phyloP scores from a whole-genome alignment of 2,329 filamentous ascomycete genomes.

The Cordyceps militaris region DNA sequence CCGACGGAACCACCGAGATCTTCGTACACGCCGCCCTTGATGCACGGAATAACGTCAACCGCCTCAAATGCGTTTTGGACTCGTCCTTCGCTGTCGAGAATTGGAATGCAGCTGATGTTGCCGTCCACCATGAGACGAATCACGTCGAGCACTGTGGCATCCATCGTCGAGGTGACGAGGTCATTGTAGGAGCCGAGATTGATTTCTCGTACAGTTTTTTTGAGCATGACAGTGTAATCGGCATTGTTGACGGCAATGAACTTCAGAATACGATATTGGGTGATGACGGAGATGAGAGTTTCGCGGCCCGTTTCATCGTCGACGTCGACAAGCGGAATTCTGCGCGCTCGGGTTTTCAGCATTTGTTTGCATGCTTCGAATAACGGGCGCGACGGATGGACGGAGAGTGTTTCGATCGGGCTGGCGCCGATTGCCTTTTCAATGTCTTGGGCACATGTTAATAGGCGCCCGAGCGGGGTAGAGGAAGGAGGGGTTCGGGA shows the following conservation, averaged over 20 bases:
- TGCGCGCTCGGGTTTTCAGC: slow-evolving; percentile 84
- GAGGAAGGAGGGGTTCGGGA: background rate
- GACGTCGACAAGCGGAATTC: slow-evolving; percentile 87
- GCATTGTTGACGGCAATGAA: slow-evolving; percentile 93
- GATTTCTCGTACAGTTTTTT: slow-evolving; percentile 79
- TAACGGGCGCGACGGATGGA: slow-evolving; percentile 80
- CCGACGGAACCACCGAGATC: slow-evolving; percentile 81
- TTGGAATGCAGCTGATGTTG: slow-evolving; percentile 92
- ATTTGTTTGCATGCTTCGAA: slow-evolving; percentile 95
- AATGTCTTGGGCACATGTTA: slow-evolving; percentile 56
- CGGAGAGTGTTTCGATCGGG: slow-evolving; percentile 91
- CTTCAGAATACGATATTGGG: slow-evolving; percentile 96
- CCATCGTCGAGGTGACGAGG: slow-evolving; percentile 79
- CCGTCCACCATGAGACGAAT: slow-evolving; percentile 88
- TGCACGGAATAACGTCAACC: slow-evolving; percentile 92
- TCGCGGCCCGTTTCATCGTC: slow-evolving; percentile 90
- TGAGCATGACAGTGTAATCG: slow-evolving; percentile 78
- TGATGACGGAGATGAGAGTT: slow-evolving; percentile 94
- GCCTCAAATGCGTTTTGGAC: slow-evolving; percentile 97
- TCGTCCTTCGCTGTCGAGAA: slow-evolving; percentile 68
- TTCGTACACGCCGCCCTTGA: slow-evolving; percentile 89
- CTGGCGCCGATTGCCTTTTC: slow-evolving; percentile 88
- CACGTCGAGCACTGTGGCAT: slow-evolving; percentile 84
- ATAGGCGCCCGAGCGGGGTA: slow-evolving; percentile 4
- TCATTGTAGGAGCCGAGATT: slow-evolving; percentile 77